A percentile compares a stretch with the other conserved stretches of the same genome.
phyloP scores from a whole-genome alignment of 225 moss, liverwort and hornwort species.

The Physcomitrium patens region DNA sequence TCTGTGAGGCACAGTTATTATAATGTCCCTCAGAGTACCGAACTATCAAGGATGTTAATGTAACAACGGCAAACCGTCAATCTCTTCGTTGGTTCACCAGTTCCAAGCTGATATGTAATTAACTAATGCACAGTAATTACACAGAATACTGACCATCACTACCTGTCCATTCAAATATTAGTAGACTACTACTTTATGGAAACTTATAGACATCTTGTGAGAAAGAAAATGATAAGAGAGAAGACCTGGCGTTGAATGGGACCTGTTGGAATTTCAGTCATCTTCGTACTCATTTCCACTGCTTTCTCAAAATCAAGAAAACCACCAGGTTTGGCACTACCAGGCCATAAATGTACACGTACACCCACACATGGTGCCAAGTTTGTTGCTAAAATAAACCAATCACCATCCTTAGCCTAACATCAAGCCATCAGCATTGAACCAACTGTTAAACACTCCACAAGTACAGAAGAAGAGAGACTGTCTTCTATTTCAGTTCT shows the following conservation, averaged over 20 bases:
- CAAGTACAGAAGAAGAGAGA: not conserved
- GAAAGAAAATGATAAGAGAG: constrained; percentile 19
- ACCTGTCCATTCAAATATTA: too few relatives aligned
- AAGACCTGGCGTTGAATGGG: constrained; percentile 84
- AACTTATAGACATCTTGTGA: constrained; percentile 12
- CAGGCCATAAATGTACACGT: constrained; percentile 90
- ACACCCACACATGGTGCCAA: constrained; percentile 93
- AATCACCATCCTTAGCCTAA: constrained; percentile 73
- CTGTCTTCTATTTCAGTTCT: not conserved
- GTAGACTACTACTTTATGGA: constrained; percentile 9
- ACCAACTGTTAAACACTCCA: constrained; percentile 7
- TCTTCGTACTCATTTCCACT: constrained; percentile 89
- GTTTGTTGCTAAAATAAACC: constrained; percentile 91
- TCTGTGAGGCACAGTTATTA: constrained; percentile 6
- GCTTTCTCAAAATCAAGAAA: constrained; percentile 62
- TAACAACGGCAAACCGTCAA: not conserved
- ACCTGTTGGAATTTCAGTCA: constrained; percentile 92
- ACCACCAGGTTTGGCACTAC: constrained; percentile 49
- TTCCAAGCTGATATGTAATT: not conserved
- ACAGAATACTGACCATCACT: not conserved
- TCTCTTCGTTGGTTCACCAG: not conserved
- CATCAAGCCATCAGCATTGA: constrained; percentile 28
- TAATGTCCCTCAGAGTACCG: constrained; percentile 1
- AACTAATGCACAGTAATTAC: not conserved
- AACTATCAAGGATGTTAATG: constrained; percentile 8